Percentiles rank a stretch among this genome's conserved stretches.
Conservation (phyloP, 2,329 filamentous ascomycete species). For the Stemphylium vesicarium region DNA sequence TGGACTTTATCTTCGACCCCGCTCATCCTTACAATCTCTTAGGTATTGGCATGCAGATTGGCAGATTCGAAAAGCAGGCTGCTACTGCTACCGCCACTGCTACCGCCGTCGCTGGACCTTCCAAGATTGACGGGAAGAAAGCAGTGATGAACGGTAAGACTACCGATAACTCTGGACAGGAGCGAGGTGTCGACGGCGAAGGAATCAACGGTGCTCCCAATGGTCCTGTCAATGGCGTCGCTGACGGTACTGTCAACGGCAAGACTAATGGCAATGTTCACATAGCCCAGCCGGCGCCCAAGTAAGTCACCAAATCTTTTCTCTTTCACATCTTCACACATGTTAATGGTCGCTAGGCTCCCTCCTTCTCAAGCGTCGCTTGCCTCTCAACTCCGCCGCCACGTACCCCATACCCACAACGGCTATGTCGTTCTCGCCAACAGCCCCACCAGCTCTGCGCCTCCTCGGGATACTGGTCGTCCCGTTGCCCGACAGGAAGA, state of each 20-base stretch:
- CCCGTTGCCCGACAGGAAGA: constrained; percentile 4
- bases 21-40: constrained; percentile 23
- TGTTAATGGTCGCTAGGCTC: background rate
- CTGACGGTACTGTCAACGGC: no score
- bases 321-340: no score
- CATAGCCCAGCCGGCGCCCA: constrained; percentile 4
- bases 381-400: constrained; percentile 17
- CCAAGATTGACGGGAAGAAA: background rate
- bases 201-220: background rate
- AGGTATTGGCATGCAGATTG: constrained; percentile 17
- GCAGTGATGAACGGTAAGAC: no score
- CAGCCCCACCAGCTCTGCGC: background rate
- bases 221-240: background rate
- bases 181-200: background rate
- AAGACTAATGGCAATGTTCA: background rate
- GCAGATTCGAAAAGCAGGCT: background rate
- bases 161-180: no score
- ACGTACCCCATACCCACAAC: constrained; percentile 2
- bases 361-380: constrained; percentile 8
- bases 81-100: background rate
- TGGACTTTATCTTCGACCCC: constrained; percentile 29
- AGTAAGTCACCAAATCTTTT: constrained; percentile 4
- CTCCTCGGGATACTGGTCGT: background rate
- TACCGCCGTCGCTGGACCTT: no score
- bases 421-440: constrained; percentile 22